Conservation (phyloP, 257 asterid genomes). For the Knoxia roxburghii region DNA sequence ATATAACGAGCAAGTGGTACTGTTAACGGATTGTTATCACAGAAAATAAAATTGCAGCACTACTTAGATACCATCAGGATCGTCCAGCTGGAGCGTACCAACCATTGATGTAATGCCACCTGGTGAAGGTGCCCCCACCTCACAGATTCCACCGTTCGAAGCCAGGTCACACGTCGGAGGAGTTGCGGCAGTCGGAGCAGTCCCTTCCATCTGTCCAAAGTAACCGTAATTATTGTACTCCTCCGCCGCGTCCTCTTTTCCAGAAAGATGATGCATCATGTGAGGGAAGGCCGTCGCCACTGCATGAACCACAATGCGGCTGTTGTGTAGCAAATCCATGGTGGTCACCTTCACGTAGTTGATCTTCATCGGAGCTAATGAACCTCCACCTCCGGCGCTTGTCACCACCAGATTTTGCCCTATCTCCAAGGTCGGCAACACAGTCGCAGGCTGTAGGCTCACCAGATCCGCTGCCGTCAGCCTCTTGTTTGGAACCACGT, state of each 20-base stretch:
- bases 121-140: constrained; percentile 40
- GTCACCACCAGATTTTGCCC: constrained; percentile 58
- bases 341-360: constrained; percentile 51
- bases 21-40: neutral
- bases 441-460: constrained; percentile 31
- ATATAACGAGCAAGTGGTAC: too few species aligned
- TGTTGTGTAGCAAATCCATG: constrained; percentile 46
- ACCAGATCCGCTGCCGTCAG: constrained; percentile 43
- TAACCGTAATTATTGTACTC: neutral
- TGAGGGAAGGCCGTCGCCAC: constrained; percentile 46
- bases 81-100: constrained; percentile 16
- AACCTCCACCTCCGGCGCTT: constrained; percentile 52
- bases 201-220: constrained; percentile 3
- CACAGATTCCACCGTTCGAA: constrained; percentile 45
- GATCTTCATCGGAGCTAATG: constrained; percentile 53
- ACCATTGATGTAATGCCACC: constrained; percentile 33
- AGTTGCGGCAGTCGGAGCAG: too few species aligned
- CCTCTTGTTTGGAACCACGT: constrained; percentile 58
- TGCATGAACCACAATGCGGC: constrained; percentile 64
- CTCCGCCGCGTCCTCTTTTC: constrained; percentile 3
- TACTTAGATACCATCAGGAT: neutral
- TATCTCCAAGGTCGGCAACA: constrained; percentile 48
- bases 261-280: constrained; percentile 18
- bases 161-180: constrained; percentile 30
- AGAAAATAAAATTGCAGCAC: neutral